A percentile compares a stretch with the other conserved stretches of the same genome.
These are phyloP conservation scores for Debaryomycetaceae sp. DNA, from an alignment of 1,139 yeast species.

Conservation along the genomic window DNA sequence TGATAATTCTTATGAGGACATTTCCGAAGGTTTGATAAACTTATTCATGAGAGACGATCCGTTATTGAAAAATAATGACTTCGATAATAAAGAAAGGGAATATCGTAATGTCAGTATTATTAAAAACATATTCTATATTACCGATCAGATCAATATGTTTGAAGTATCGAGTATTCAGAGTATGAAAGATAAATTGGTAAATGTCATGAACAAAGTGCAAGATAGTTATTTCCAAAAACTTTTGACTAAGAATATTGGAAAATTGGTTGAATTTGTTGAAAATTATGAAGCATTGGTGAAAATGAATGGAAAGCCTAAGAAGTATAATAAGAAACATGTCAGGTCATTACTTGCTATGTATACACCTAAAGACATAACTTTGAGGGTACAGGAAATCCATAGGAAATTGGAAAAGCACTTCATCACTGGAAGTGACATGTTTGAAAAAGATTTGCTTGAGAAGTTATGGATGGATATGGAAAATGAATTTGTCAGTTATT, in stretches of 20 bases:
- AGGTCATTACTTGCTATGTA: conserved; percentile 55
- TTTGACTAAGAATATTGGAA: conserved; percentile 49
- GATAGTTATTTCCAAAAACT: conserved; percentile 46
- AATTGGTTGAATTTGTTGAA: conserved; percentile 59
- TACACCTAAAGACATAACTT: conserved; percentile 55
- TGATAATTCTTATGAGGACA: conserved; percentile 38
- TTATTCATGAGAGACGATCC: conserved; percentile 44
- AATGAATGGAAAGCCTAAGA: conserved; percentile 54
- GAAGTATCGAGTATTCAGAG: conserved; percentile 25
- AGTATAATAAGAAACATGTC: conserved; percentile 58
- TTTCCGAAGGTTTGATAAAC: conserved; percentile 33
- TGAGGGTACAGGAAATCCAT: conserved; percentile 54
- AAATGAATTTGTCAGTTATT: conserved; percentile 30
- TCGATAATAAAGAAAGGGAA: conserved; percentile 56
- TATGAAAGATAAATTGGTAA: conserved; percentile 42
- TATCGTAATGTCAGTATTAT: conserved; percentile 59
- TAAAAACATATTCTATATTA: conserved; percentile 59
- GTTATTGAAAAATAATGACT: conserved; percentile 40
- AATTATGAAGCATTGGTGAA: conserved; percentile 57
- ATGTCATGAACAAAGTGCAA: conserved; percentile 48
- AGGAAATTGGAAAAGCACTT: conserved; percentile 61
- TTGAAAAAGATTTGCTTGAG: conserved; percentile 46
- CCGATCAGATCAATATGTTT: conserved; percentile 45
- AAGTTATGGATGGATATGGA: conserved; percentile 45
- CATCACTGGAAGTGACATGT: conserved; percentile 36